These are phyloP conservation scores for Fragaria ananassa DNA, from an alignment of 306 rosid species.

Conservation along the genomic window DNA sequence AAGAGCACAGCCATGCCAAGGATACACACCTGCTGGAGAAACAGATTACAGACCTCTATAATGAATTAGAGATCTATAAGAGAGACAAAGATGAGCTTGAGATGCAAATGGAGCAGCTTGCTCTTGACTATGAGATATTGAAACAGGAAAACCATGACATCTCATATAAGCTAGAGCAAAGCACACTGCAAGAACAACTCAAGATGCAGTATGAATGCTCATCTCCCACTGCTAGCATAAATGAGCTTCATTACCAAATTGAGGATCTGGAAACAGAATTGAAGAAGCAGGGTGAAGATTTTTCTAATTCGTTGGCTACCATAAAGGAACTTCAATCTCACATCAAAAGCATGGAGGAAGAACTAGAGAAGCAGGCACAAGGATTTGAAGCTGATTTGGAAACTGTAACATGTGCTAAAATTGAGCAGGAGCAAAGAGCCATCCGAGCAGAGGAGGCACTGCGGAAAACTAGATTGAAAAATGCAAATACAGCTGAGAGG, in stretches of 20 bases:
- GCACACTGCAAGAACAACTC: slow-evolving; percentile 81
- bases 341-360: slow-evolving; percentile 62
- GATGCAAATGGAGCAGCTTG: slow-evolving; percentile 96
- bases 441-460: slow-evolving; percentile 81
- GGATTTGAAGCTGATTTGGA: slow-evolving; percentile 75
- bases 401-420: slow-evolving; percentile 52
- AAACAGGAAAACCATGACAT: slow-evolving; percentile 92
- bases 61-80: slow-evolving; percentile 79
- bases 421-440: slow-evolving; percentile 90
- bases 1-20: slow-evolving; percentile 45
- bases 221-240: slow-evolving; percentile 43
- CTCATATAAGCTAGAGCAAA: slow-evolving; percentile 74
- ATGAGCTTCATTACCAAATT: slow-evolving; percentile 58
- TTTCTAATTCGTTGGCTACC: slow-evolving; percentile 66
- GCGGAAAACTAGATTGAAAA: slow-evolving; percentile 62
- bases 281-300: slow-evolving; percentile 63
- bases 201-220: slow-evolving; percentile 73
- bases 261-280: slow-evolving; percentile 65
- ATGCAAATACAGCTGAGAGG: slow-evolving; percentile 76
- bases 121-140: slow-evolving; percentile 92
- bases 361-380: slow-evolving; percentile 63
- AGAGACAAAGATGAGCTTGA: slow-evolving; percentile 94
- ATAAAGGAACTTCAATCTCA: slow-evolving; percentile 62
- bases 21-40: slow-evolving; percentile 62
- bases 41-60: slow-evolving; percentile 62